These are phyloP conservation scores for Urostyla sp. DNA, from an alignment of 73 alveolate species.

Conservation along the genomic window DNA sequence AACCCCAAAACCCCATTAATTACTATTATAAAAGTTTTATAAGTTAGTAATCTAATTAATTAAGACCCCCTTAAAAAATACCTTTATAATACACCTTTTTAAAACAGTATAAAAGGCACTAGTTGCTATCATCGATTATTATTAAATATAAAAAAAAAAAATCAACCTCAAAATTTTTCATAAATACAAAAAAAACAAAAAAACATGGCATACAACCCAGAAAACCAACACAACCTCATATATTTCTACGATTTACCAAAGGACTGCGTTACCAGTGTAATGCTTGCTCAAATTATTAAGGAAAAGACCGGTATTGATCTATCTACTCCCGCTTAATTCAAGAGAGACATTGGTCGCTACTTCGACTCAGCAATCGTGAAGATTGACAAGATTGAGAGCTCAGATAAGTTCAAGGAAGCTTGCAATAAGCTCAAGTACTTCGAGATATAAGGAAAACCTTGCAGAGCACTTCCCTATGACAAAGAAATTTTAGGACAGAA, in stretches of 20 bases:
- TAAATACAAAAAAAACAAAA: conserved; percentile 26
- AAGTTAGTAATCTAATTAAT: not conserved
- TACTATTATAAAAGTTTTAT: not conserved
- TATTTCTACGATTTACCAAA: conserved; percentile 51
- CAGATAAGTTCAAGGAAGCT: conserved; percentile 36
- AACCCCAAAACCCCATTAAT: conserved; percentile 25
- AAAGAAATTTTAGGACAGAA: conserved; percentile 42
- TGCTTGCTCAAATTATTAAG: conserved; percentile 24
- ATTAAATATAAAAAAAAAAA: conserved; percentile 23
- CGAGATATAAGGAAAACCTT: conserved; percentile 44
- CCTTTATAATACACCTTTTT: not conserved
- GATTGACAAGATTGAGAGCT: conserved; percentile 18
- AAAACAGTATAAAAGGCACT: not conserved
- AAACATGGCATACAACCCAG: not conserved
- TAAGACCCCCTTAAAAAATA: too few relatives aligned
- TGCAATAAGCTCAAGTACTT: conserved; percentile 32
- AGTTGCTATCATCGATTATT: not conserved
- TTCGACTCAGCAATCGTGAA: conserved; percentile 39
- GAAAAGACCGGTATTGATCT: conserved; percentile 26
- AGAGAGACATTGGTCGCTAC: conserved; percentile 38
- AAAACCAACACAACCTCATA: conserved; percentile 31
- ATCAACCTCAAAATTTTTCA: not conserved
- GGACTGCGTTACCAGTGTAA: not conserved
- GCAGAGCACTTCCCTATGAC: conserved; percentile 65
- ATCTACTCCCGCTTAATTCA: conserved; percentile 20